A percentile compares a stretch with the other conserved stretches of the same genome.
Evolutionary conservation across 2,329 filamentous ascomycete genomes (phyloP).

Genomic region (Trichophyton rubrum): DNA sequence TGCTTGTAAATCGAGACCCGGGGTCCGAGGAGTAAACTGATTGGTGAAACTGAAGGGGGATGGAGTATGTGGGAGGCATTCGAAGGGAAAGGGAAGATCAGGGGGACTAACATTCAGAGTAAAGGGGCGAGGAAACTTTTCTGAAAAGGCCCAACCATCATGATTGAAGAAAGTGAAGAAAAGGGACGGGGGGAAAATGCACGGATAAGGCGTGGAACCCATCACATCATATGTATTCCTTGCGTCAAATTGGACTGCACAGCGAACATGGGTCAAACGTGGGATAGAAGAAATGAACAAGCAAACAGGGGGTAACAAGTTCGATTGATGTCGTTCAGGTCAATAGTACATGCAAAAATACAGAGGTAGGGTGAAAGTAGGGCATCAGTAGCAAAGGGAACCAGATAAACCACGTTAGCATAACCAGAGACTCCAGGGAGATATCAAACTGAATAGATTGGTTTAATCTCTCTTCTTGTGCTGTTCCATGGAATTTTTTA

Average conservation of each 20-base stretch:
- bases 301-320: not conserved
- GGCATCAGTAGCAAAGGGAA: not conserved
- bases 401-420: not conserved
- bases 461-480: slow-evolving; percentile 32
- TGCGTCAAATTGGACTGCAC: not conserved
- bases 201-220: not conserved
- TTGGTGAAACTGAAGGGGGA: not conserved
- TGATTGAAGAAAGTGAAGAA: not conserved
- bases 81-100: not conserved
- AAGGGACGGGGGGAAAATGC: not conserved
- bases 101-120: not conserved
- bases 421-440: not conserved
- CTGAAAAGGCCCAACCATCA: not conserved
- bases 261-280: not conserved
- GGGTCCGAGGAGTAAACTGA: not conserved
- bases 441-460: not conserved
- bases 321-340: not conserved
- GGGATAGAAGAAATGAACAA: not conserved
- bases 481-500: slow-evolving; percentile 32
- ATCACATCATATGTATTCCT: not conserved
- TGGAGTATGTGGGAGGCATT: not conserved
- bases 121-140: not conserved
- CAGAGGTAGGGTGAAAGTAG: not conserved
- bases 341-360: slow-evolving; percentile 7
- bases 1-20: not conserved